Conservation (phyloP, 306 rosid species). For the Sechiopsis laciniata region DNA sequence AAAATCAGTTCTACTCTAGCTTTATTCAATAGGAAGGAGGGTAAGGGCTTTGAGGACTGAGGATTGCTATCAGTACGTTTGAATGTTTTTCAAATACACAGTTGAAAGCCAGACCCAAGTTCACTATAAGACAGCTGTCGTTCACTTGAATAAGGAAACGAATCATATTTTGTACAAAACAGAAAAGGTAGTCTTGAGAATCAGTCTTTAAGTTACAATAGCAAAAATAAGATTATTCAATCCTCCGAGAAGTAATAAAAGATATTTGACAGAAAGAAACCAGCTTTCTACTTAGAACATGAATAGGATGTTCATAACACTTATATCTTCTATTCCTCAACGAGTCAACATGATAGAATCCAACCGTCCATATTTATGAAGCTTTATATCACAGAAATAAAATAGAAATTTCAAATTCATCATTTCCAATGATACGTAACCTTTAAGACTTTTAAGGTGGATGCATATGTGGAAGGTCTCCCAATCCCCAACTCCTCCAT, state of each 20-base stretch:
- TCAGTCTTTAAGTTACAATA: neutral
- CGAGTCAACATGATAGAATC: neutral
- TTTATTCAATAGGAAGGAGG: neutral
- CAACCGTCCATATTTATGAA: neutral
- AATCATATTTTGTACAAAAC: neutral
- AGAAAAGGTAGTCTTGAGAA: neutral
- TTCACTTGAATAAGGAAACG: neutral
- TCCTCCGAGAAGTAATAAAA: neutral
- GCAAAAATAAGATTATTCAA: neutral
- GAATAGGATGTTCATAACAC: neutral
- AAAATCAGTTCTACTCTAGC: neutral
- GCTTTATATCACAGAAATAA: neutral
- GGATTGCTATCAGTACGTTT: neutral
- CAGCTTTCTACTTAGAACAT: neutral
- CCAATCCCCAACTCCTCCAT: conserved; percentile 99
- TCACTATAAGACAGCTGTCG: neutral
- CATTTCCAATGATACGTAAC: conserved; percentile 33
- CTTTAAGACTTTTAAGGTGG: conserved; percentile 78
- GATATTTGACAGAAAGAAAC: neutral
- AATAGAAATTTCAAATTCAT: neutral
- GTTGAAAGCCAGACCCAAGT: conserved; percentile 3
- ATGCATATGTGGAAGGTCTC: conserved; percentile 94
- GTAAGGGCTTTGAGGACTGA: neutral
- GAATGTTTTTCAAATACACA: neutral
- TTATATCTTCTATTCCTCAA: neutral